These are phyloP conservation scores for Oryza glumipatula DNA, from an alignment of 176 grass and related monocot genomes.

Conservation along the genomic window DNA sequence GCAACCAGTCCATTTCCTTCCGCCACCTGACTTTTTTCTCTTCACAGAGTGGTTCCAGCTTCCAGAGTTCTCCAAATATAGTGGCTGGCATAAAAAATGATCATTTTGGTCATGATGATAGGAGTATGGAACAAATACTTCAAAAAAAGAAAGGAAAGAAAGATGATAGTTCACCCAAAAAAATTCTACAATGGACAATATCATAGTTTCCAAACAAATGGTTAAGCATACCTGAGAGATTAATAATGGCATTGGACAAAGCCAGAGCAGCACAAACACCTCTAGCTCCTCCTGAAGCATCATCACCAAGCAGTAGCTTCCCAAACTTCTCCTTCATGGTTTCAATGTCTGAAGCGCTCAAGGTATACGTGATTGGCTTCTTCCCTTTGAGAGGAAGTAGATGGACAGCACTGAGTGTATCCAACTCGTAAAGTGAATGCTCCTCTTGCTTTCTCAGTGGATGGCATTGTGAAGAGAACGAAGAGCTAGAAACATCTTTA, in stretches of 20 bases:
- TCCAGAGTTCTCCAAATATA: conserved; percentile 96
- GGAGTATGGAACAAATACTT: neutral
- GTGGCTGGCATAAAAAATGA: conserved; percentile 53
- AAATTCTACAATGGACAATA: neutral
- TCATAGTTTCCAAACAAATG: conserved; percentile 25
- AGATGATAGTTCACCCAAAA: neutral
- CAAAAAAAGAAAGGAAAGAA: neutral
- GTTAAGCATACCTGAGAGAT: conserved; percentile 74
- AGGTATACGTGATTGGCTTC: conserved; percentile 59
- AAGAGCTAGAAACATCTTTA: conserved; percentile 74
- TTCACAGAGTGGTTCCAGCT: conserved; percentile 82
- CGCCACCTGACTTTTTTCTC: conserved; percentile 84
- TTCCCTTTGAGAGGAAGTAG: conserved; percentile 76
- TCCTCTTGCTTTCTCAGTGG: conserved; percentile 61
- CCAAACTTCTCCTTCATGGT: conserved; percentile 91
- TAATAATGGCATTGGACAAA: conserved; percentile 83
- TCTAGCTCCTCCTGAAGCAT: conserved; percentile 75
- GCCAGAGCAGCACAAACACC: conserved; percentile 80
- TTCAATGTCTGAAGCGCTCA: conserved; percentile 78
- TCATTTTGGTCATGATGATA: conserved; percentile 20
- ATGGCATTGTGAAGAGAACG: conserved; percentile 73
- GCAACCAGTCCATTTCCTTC: conserved; percentile 97
- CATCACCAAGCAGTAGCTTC: conserved; percentile 88
- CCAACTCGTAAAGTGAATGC: conserved; percentile 59
- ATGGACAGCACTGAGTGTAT: conserved; percentile 52